These are phyloP conservation scores for Colletotrichum trifolii DNA, from an alignment of 2,329 filamentous ascomycete genomes.

Conservation along the genomic window DNA sequence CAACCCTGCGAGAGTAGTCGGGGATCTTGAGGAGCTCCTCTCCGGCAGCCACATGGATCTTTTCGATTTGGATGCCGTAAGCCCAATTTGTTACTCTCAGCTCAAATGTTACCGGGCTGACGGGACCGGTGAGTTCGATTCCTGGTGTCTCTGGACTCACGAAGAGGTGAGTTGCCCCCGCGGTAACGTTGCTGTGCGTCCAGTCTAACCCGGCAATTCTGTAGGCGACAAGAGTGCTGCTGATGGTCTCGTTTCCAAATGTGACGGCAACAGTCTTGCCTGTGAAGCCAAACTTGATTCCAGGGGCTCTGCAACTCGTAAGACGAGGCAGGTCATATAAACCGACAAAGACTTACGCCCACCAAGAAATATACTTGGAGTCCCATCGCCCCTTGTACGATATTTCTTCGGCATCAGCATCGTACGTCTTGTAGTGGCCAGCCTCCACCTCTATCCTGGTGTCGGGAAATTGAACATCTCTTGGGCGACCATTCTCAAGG, in stretches of 20 bases:
- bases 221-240: conserved; percentile 65
- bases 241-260: conserved; percentile 62
- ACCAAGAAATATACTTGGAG: conserved; percentile 68
- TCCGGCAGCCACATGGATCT: conserved; percentile 59
- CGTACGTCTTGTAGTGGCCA: conserved; percentile 56
- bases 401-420: conserved; percentile 62
- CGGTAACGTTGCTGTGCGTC: conserved; percentile 70
- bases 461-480: conserved; percentile 52
- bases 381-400: conserved; percentile 74
- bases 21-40: conserved; percentile 57
- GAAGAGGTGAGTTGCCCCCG: conserved; percentile 65
- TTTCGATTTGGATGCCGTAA: conserved; percentile 66
- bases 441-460: conserved; percentile 49
- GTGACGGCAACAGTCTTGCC: conserved; percentile 63
- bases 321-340: conserved; percentile 15
- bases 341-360: conserved; percentile 58
- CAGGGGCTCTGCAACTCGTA: conserved; percentile 53
- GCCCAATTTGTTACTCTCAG: conserved; percentile 71
- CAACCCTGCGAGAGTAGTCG: conserved; percentile 49
- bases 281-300: conserved; percentile 66
- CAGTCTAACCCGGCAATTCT: conserved; percentile 69
- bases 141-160: conserved; percentile 57
- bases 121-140: conserved; percentile 53
- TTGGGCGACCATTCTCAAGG: conserved; percentile 55
- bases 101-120: conserved; percentile 63